Conservation (phyloP, 1,139 yeast species). For the Hyphopichia fennica region DNA sequence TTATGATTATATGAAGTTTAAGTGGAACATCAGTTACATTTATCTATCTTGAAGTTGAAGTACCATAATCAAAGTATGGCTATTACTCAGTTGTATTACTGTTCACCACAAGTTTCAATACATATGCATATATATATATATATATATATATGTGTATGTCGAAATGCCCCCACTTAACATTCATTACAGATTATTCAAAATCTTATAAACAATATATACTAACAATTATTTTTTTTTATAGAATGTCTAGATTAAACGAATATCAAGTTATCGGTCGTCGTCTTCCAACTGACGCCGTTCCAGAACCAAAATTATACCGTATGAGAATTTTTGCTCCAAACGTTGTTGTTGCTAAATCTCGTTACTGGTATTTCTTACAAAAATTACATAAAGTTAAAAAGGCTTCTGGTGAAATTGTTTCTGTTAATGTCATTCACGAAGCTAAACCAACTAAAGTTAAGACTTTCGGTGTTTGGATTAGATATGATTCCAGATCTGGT, state of each 20-base stretch:
- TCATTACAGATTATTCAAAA: no score
- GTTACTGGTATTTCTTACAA: conserved; percentile 99
- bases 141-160: no score
- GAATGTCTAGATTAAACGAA: conserved; percentile 93
- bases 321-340: conserved; percentile 99
- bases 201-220: conserved; percentile 1
- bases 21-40: no score
- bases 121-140: no score
- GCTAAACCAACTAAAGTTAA: conserved; percentile 98
- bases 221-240: conserved; percentile 7
- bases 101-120: no score
- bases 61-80: no score
- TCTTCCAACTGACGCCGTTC: conserved; percentile 98
- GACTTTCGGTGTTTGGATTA: conserved; percentile 99
- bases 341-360: conserved; percentile 98
- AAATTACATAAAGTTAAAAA: conserved; percentile 99
- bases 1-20: no score
- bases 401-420: conserved; percentile 98
- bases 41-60: no score
- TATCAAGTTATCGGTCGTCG: conserved; percentile 99
- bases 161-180: no score
- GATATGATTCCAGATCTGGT: conserved; percentile 99
- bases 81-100: no score
- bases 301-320: conserved; percentile 99
- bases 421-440: conserved; percentile 89